Base-by-base conservation (phyloP, 2,329 filamentous ascomycete species). In the Chaetomiaceae sp. region DNA sequence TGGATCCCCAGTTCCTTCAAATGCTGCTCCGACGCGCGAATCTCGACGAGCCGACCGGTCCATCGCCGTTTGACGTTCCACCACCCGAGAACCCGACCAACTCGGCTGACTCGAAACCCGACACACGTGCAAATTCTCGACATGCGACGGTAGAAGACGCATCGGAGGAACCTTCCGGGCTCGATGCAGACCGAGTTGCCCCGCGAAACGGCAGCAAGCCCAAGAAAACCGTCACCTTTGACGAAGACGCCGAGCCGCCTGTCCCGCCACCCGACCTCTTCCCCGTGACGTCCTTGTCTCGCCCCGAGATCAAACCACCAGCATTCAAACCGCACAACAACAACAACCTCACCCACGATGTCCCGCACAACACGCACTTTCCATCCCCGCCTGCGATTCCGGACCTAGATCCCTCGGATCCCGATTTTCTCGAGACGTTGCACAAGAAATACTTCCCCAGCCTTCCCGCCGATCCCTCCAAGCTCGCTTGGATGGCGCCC, bases 361-460 rank as follows among this genome's bases (percentile, higher is more conserved):
- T 58, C 34, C 64, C 69, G 18, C 66, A 66, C 58, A 70, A 73
- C 27, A 75, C 78, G 13, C 87, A 89, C 71, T 89, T 85, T 69
- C 85, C 84, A 9, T 69, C 68, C 13, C n/a, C 73, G 69, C 2
- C 75, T 69, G 9, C 65, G 37, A 68, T 78, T 5, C 87, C 87
- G 10, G 85, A 90, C 54, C 85, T 97, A 58, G 89, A 97, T 67
- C 90, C 91, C 0, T 76, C 82, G 33, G 89, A 91, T 54, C 86
- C 89, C 0, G 78, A 89, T 65, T 97, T 97, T 73, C 84, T 97
- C 53, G 72, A 81, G 42, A 86, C 89, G 52, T 82, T 99, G 5
- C 91, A 96, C 75, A 73, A 84, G 20, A 96, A 96, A 69, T 99
- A 96, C 78, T 99, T 96, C 71, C 91, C 94, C 11, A 82, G 84